Percentiles rank a stretch among this genome's conserved stretches.
Evolutionary conservation across 352 stramenopile genomes (phyloP).

Genomic region (Phytopythium kandeliae): DNA sequence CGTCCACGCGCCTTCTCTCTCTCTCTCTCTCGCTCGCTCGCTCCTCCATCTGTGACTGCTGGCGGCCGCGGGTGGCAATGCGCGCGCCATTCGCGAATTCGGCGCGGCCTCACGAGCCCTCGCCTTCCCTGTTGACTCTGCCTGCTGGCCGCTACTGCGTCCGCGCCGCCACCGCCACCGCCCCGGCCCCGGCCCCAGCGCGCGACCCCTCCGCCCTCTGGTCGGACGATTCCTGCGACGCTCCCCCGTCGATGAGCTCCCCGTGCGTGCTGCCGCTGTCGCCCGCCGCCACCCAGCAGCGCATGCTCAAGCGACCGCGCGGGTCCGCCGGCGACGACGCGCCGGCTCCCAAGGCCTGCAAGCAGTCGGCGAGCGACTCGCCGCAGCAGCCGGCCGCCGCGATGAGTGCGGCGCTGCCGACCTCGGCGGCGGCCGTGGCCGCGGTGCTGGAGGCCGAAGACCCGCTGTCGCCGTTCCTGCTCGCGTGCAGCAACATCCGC

Average conservation of each 20-base stretch:
- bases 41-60: not conserved
- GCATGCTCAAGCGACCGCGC: conserved; percentile 54
- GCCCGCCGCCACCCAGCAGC: conserved; percentile 17
- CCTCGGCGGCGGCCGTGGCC: conserved; percentile 10
- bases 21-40: no score
- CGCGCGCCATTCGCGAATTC: conserved; percentile 2
- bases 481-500: conserved; percentile 49
- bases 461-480: conserved; percentile 31
- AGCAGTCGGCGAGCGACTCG: conserved; percentile 41
- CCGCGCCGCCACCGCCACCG: not conserved
- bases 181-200: not conserved
- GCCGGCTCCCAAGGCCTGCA: conserved; percentile 57
- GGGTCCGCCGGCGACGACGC: conserved; percentile 39
- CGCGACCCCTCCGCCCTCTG: not conserved
- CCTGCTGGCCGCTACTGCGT: no score
- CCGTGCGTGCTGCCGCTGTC: conserved; percentile 44
- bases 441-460: conserved; percentile 18
- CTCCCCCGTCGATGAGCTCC: conserved; percentile 41
- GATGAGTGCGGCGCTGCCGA: conserved; percentile 32
- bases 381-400: conserved; percentile 30
- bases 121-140: no score
- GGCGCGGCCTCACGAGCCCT: not conserved
- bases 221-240: not conserved
- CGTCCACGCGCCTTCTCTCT: conserved; percentile 1
- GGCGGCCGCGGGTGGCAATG: not conserved